phyloP scores from a whole-genome alignment of 108 stramenopile genomes.

The Conticribra weissflogii region DNA sequence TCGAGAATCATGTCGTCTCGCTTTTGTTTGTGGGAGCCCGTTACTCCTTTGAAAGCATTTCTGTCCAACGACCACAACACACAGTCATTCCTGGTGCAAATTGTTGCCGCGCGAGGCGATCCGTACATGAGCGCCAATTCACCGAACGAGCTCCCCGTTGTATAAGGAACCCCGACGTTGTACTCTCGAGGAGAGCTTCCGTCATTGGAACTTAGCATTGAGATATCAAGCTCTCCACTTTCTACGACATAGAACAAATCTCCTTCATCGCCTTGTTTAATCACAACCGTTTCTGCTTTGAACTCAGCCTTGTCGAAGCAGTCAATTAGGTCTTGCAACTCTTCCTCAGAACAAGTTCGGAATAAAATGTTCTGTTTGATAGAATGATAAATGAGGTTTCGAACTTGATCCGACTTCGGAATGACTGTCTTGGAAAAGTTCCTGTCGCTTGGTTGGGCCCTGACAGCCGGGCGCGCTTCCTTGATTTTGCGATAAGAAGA shows the following conservation, averaged over 20 bases:
- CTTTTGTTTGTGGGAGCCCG: constrained; percentile 69
- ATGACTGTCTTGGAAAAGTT: constrained; percentile 51
- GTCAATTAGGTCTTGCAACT: constrained; percentile 74
- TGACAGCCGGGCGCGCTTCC: constrained; percentile 51
- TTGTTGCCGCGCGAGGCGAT: constrained; percentile 91
- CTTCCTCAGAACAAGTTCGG: constrained; percentile 58
- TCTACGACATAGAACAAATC: constrained; percentile 84
- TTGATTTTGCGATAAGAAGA: constrained; percentile 23
- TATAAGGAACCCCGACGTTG: constrained; percentile 54
- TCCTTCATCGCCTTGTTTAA: constrained; percentile 83
- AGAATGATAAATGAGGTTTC: constrained; percentile 64
- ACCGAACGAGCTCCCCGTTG: constrained; percentile 71
- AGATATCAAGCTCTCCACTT: constrained; percentile 59
- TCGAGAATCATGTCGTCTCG: constrained; percentile 69
- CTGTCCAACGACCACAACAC: constrained; percentile 90
- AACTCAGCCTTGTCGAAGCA: constrained; percentile 64
- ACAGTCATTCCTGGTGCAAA: constrained; percentile 71
- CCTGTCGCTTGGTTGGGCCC: constrained; percentile 40
- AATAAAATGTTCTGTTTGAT: constrained; percentile 77
- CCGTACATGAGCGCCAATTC: constrained; percentile 86
- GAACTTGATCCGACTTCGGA: constrained; percentile 62
- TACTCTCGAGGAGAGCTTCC: constrained; percentile 37
- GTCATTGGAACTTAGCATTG: constrained; percentile 37
- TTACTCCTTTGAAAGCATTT: constrained; percentile 77
- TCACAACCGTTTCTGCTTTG: constrained; percentile 53